Conservation (phyloP, 805 yeast species). For the Ascoidea rubescens region DNA sequence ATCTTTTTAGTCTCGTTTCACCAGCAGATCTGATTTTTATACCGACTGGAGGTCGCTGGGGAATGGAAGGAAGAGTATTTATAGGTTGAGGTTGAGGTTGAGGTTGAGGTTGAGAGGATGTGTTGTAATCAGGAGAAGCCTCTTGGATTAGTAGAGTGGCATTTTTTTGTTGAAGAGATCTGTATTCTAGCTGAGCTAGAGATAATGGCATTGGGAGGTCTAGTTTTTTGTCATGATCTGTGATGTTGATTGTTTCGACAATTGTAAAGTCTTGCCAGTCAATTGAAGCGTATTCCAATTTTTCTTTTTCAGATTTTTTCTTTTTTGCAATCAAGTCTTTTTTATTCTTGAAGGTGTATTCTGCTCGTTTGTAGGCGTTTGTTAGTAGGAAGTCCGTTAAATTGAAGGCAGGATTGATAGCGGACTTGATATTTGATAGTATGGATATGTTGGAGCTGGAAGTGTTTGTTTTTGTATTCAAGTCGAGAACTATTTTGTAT, state of each 20-base stretch:
- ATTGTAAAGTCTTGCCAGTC: conserved; percentile 81
- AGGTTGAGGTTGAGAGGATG: conserved; percentile 4
- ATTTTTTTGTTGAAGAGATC: conserved; percentile 42
- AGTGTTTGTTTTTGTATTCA: not conserved
- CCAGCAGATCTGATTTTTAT: conserved; percentile 18
- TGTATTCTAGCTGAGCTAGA: conserved; percentile 42
- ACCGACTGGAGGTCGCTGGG: not conserved
- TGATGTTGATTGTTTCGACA: conserved; percentile 55
- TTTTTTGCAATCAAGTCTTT: not conserved
- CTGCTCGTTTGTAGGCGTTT: no score
- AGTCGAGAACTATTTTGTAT: conserved; percentile 24
- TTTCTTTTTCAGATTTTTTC: conserved; percentile 21
- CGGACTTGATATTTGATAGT: no score
- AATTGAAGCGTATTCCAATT: conserved; percentile 52
- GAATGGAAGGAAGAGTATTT: conserved; percentile 6
- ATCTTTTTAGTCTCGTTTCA: conserved; percentile 38
- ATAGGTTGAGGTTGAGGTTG: conserved; percentile 7
- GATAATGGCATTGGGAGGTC: conserved; percentile 40
- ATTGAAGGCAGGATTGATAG: not conserved
- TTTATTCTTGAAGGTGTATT: conserved; percentile 2
- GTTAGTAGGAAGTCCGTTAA: not conserved
- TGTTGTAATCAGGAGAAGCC: conserved; percentile 26
- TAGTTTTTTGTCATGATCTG: conserved; percentile 41
- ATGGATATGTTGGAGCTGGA: not conserved
- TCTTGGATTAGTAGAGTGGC: conserved; percentile 23